phyloP scores from a whole-genome alignment of 768 basidiomycete genomes.

The Trametopsis cervina region DNA sequence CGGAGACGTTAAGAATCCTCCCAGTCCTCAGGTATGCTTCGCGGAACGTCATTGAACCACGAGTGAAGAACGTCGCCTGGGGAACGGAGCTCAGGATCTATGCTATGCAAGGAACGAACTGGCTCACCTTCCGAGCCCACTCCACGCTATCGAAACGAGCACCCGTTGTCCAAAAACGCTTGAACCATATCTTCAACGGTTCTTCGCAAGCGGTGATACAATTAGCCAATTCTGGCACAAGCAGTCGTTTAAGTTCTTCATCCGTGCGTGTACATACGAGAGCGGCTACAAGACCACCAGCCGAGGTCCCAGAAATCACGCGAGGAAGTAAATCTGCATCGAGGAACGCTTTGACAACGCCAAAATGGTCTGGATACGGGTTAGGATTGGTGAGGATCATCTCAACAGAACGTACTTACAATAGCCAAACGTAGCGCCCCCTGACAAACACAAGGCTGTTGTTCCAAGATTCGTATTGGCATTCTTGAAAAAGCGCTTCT shows the following conservation, averaged over 20 bases:
- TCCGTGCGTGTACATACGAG: conserved; percentile 85
- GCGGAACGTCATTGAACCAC: conserved; percentile 90
- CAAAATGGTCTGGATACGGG: conserved; percentile 63
- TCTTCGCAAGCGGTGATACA: conserved; percentile 82
- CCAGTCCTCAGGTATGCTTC: conserved; percentile 94
- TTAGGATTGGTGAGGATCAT: conserved; percentile 3
- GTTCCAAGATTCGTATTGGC: conserved; percentile 87
- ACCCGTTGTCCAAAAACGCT: conserved; percentile 76
- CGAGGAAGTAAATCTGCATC: conserved; percentile 82
- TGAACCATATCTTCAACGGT: conserved; percentile 58
- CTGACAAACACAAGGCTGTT: conserved; percentile 91
- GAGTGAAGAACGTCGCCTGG: conserved; percentile 83
- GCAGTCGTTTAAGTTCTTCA: conserved; percentile 68
- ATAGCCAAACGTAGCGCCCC: conserved; percentile 92
- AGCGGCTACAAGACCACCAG: conserved; percentile 74
- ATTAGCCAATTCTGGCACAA: conserved; percentile 80
- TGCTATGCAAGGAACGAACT: neutral
- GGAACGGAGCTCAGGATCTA: neutral
- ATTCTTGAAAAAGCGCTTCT: conserved; percentile 85
- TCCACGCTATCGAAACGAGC: conserved; percentile 88
- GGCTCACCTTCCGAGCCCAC: conserved; percentile 83
- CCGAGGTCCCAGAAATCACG: conserved; percentile 92
- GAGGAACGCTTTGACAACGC: conserved; percentile 87
- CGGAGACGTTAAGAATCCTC: conserved; percentile 88
- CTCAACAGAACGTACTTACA: conserved; percentile 40